Percentiles rank a stretch among this genome's conserved stretches.
Conservation (phyloP, 768 basidiomycete species). For the Tricholoma hemisulphureum region DNA sequence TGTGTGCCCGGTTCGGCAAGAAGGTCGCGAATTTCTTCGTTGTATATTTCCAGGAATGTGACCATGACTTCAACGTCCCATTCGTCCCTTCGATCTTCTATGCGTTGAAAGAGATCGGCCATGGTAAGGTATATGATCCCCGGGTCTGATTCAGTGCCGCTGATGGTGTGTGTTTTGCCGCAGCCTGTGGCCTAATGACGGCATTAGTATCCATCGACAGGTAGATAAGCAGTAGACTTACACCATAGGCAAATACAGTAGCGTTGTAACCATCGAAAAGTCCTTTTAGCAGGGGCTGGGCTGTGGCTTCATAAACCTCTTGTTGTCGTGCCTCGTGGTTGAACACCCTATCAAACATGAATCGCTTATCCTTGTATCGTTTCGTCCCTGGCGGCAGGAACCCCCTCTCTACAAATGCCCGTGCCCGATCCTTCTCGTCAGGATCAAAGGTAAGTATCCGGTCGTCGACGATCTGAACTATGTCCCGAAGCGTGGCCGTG, state of each 20-base stretch:
- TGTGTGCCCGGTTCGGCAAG: constrained; percentile 70
- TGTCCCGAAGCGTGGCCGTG: constrained; percentile 63
- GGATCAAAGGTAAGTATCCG: constrained; percentile 96
- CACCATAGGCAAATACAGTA: constrained; percentile 98
- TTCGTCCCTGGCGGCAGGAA: constrained; percentile 86
- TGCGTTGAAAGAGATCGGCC: constrained; percentile 93
- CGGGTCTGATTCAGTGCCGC: constrained; percentile 82
- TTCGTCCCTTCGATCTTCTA: constrained; percentile 84
- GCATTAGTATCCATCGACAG: constrained; percentile 5
- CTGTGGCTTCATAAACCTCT: constrained; percentile 84
- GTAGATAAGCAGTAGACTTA: constrained; percentile 33
- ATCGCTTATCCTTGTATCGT: constrained; percentile 94
- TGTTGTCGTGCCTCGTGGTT: constrained; percentile 76
- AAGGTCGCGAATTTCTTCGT: constrained; percentile 97
- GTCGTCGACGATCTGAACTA: constrained; percentile 90
- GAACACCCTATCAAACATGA: constrained; percentile 96
- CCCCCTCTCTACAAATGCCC: constrained; percentile 80
- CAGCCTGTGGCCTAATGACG: constrained; percentile 92
- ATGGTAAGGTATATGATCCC: constrained; percentile 97
- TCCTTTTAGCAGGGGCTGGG: constrained; percentile 80
- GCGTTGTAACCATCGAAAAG: constrained; percentile 94
- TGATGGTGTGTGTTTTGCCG: constrained; percentile 99
- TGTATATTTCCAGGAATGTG: constrained; percentile 98
- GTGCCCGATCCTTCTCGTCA: constrained; percentile 79
- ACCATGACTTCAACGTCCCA: constrained; percentile 86